A percentile compares a stretch with the other conserved stretches of the same genome.
Conservation (phyloP, 83 land plant species). For the Larix sibirica region DNA sequence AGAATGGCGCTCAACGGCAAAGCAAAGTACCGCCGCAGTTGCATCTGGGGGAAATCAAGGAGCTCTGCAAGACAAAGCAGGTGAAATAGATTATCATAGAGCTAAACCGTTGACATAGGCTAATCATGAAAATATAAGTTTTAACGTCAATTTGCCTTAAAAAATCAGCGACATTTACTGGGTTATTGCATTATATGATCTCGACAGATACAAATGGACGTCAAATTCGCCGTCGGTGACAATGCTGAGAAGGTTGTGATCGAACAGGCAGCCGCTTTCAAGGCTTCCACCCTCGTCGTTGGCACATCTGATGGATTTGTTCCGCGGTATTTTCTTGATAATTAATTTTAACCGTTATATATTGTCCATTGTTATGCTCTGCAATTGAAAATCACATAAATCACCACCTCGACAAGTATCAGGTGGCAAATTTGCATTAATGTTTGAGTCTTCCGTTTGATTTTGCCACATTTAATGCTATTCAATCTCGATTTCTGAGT, state of each 20-base stretch:
- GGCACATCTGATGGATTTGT: background rate
- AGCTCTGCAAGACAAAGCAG: background rate
- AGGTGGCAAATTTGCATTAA: background rate
- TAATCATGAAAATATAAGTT: background rate
- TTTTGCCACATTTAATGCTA: background rate
- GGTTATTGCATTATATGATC: background rate
- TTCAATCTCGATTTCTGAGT: background rate
- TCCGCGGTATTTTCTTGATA: background rate
- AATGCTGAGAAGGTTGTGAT: background rate
- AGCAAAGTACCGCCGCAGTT: background rate
- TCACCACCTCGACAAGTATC: background rate
- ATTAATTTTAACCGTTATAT: background rate
- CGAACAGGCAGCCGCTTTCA: background rate
- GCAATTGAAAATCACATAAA: background rate
- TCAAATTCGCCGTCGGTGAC: background rate
- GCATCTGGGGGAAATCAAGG: background rate
- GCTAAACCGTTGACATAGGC: background rate
- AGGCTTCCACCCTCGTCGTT: background rate
- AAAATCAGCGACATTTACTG: background rate
- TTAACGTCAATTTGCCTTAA: background rate
- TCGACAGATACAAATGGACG: background rate
- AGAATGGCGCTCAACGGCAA: background rate
- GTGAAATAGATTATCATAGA: background rate
- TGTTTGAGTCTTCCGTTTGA: background rate
- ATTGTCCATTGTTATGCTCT: background rate